Percentiles rank a stretch among this genome's conserved stretches.
Conservation (phyloP, 139 green algal species). For the Coelastrella sp. region DNA sequence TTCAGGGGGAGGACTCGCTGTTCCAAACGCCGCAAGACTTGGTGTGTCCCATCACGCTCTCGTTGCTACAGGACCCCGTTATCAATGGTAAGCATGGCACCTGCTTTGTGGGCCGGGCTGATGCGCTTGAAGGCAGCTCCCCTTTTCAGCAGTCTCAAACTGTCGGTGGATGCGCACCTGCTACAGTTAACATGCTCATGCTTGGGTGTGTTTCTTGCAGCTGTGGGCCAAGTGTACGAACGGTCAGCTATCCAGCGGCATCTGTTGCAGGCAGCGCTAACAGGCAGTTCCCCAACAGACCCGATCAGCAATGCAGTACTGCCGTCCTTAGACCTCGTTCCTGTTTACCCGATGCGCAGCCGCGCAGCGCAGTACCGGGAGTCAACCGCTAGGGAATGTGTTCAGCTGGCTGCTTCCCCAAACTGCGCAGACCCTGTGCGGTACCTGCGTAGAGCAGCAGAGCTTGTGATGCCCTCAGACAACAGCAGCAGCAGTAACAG, state of each 20-base stretch:
- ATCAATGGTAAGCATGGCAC: conserved; percentile 46
- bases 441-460: conserved; percentile 67
- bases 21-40: conserved; percentile 59
- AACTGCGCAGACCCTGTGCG: conserved; percentile 52
- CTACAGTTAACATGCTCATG: background rate
- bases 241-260: conserved; percentile 56
- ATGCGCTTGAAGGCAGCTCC: too few species aligned
- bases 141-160: too few species aligned
- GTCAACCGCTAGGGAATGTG: conserved; percentile 53
- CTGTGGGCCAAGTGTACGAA: conserved; percentile 65
- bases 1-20: conserved; percentile 9
- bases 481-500: background rate
- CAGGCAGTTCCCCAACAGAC: conserved; percentile 49
- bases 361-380: conserved; percentile 65
- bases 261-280: background rate
- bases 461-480: conserved; percentile 46
- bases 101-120: background rate
- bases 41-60: conserved; percentile 66
- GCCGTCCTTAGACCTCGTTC: conserved; percentile 43
- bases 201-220: background rate
- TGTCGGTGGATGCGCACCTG: background rate
- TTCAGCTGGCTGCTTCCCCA: conserved; percentile 50
- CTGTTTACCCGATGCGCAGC: conserved; percentile 66
- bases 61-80: conserved; percentile 67
- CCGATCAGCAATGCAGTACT: conserved; percentile 63